Evolutionary conservation across 306 rosid genomes (phyloP).

Genomic region (Malus orientalis): DNA sequence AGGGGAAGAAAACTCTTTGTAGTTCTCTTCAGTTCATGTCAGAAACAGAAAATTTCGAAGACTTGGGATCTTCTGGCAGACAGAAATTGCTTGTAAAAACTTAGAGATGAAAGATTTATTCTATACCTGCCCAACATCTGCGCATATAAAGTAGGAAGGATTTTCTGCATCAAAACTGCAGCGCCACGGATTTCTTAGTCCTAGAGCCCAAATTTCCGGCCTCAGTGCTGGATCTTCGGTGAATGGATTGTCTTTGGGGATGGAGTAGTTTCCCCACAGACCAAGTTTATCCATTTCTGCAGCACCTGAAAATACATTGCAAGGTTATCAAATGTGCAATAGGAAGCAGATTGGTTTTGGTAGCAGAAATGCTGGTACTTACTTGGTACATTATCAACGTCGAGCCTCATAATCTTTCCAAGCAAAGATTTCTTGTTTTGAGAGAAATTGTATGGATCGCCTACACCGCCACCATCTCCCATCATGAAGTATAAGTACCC

Average conservation of each 20-base stretch:
- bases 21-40: not conserved
- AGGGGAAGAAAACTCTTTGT: not conserved
- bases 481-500: conserved; percentile 81
- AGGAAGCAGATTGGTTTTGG: not conserved
- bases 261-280: conserved; percentile 90
- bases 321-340: not conserved
- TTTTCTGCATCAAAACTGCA: conserved; percentile 87
- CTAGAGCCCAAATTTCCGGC: conserved; percentile 89
- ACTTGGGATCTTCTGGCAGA: not conserved
- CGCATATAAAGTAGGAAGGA: conserved; percentile 86
- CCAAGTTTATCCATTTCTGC: conserved; percentile 53
- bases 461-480: conserved; percentile 86
- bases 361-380: conserved; percentile 15
- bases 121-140: conserved; percentile 81
- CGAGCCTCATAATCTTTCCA: conserved; percentile 92
- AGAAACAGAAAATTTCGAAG: not conserved
- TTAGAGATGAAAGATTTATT: not conserved
- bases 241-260: conserved; percentile 80
- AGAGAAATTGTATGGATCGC: conserved; percentile 78
- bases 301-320: conserved; percentile 38
- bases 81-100: not conserved
- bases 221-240: conserved; percentile 46
- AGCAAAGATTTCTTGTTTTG: conserved; percentile 97
- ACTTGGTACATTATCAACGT: conserved; percentile 72
- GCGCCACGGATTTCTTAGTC: conserved; percentile 96